phyloP scores from a whole-genome alignment of 2,329 filamentous ascomycete species.

The Bimuria novae-zelandiae region DNA sequence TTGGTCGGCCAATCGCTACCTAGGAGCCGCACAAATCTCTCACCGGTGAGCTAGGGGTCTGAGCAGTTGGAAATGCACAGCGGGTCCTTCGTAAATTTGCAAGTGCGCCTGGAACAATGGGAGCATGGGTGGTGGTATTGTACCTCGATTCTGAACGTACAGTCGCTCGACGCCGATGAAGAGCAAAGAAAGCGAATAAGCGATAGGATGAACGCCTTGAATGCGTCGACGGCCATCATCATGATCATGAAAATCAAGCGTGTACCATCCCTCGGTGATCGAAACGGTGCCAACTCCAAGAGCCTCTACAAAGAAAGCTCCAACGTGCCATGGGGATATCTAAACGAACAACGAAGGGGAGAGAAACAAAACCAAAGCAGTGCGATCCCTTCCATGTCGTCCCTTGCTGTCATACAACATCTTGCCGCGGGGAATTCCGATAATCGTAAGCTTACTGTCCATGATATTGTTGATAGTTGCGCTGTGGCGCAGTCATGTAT shows the following conservation, averaged over 20 bases:
- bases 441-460: slow-evolving; percentile 21
- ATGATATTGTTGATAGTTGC: slow-evolving; percentile 41
- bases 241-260: slow-evolving; percentile 3
- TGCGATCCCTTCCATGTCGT: background rate
- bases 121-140: background rate
- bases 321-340: slow-evolving; percentile 19
- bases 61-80: background rate
- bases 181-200: slow-evolving; percentile 5
- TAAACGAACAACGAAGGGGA: slow-evolving; percentile 7
- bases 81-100: background rate
- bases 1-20: slow-evolving; percentile 7
- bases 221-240: slow-evolving; percentile 14
- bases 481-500: slow-evolving; percentile 36
- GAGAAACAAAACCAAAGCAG: slow-evolving; percentile 11
- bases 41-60: slow-evolving; percentile 2
- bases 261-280: background rate
- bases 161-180: slow-evolving; percentile 2
- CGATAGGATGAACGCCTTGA: slow-evolving; percentile 13
- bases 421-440: background rate
- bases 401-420: slow-evolving; percentile 2
- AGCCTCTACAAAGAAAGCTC: slow-evolving; percentile 12
- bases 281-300: slow-evolving; percentile 1
- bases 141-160: slow-evolving; percentile 6
- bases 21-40: slow-evolving; percentile 5
- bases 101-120: background rate